Evolutionary conservation across 257 asterid genomes (phyloP).

Genomic region (Jacaranda copaia): DNA sequence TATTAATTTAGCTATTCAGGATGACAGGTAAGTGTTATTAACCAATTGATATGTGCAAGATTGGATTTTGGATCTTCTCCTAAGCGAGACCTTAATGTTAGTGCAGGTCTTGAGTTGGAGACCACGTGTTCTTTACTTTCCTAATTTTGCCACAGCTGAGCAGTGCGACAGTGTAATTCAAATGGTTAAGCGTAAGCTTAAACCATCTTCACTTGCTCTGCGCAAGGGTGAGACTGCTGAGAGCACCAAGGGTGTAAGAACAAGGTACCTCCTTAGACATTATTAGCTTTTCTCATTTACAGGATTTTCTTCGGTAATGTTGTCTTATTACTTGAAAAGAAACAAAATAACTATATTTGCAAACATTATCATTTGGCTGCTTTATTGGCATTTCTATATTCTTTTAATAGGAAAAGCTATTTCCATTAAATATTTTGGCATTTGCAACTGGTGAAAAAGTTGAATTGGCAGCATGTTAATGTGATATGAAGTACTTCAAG

Average conservation of each 20-base stretch:
- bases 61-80: neutral
- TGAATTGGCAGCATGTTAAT: neutral
- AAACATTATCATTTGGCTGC: neutral
- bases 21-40: neutral
- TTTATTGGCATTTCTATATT: neutral
- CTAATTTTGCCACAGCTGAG: conserved; percentile 75
- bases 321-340: conserved; percentile 3
- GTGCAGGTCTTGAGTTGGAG: conserved; percentile 84
- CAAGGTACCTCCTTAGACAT: conserved; percentile 59
- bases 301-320: neutral
- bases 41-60: no score
- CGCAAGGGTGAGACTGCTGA: conserved; percentile 85
- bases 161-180: conserved; percentile 70
- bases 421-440: neutral
- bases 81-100: conserved; percentile 6
- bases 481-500: conserved; percentile 9
- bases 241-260: conserved; percentile 77
- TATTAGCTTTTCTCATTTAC: neutral
- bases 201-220: conserved; percentile 76
- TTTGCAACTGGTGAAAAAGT: neutral
- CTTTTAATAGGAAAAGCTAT: neutral
- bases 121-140: conserved; percentile 83
- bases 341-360: neutral
- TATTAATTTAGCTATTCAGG: no score
- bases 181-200: conserved; percentile 62